These are phyloP conservation scores for Penicillium paxilli DNA, from an alignment of 495 filamentous ascomycete species.

Conservation along the genomic window DNA sequence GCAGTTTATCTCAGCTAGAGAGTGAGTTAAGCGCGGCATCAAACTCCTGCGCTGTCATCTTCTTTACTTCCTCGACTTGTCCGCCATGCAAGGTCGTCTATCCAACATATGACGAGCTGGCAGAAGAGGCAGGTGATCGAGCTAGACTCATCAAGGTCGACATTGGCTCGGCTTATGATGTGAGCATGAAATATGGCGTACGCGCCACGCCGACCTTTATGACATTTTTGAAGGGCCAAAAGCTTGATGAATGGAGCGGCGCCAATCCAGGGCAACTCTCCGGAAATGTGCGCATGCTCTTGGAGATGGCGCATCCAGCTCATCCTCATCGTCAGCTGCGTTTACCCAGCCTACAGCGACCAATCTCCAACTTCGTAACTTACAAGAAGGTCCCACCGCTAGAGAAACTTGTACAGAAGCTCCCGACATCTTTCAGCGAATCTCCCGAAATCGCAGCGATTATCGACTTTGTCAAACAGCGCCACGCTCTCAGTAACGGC, in stretches of 20 bases:
- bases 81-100: slow-evolving; percentile 83
- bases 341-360: slow-evolving; percentile 66
- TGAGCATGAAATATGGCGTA: slow-evolving; percentile 65
- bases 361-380: slow-evolving; percentile 62
- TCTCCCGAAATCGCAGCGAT: slow-evolving; percentile 55
- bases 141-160: slow-evolving; percentile 84
- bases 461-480: slow-evolving; percentile 61
- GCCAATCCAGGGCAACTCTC: slow-evolving; percentile 67
- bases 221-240: slow-evolving; percentile 75
- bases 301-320: slow-evolving; percentile 73
- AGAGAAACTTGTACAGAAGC: slow-evolving; percentile 80
- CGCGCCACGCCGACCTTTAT: slow-evolving; percentile 87
- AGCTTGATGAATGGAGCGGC: slow-evolving; percentile 79
- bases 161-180: slow-evolving; percentile 63
- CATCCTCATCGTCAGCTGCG: slow-evolving; percentile 73
- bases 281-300: slow-evolving; percentile 69
- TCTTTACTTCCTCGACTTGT: slow-evolving; percentile 90
- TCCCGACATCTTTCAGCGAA: slow-evolving; percentile 51
- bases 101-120: slow-evolving; percentile 79
- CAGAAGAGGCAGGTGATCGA: slow-evolving; percentile 68
- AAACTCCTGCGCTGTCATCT: slow-evolving; percentile 74
- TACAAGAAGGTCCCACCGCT: slow-evolving; percentile 83
- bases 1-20: slow-evolving; percentile 58
- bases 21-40: slow-evolving; percentile 56
- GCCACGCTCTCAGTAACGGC: slow-evolving; percentile 17